A percentile compares a stretch with the other conserved stretches of the same genome.
These are phyloP conservation scores for Linum trigynum DNA, from an alignment of 345 rosid species.

Conservation along the genomic window DNA sequence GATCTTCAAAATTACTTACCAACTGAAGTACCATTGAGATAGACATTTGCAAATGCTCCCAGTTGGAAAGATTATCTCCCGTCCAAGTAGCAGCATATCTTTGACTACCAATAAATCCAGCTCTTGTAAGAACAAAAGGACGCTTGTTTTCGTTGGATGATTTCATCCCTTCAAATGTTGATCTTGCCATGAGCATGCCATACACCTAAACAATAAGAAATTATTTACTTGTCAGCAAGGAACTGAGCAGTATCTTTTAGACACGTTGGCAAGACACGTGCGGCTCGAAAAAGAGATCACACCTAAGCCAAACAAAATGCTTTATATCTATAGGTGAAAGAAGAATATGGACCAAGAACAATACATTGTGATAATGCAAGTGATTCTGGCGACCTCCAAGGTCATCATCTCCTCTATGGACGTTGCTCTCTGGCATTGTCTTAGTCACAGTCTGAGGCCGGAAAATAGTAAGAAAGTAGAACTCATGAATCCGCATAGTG, in stretches of 20 bases:
- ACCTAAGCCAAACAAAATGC: background rate
- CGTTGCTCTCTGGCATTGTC: slow-evolving; percentile 84
- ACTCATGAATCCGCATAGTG: background rate
- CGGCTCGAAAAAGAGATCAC: background rate
- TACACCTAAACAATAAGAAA: slow-evolving; percentile 45
- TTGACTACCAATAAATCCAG: slow-evolving; percentile 86
- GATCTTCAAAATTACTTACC: slow-evolving; percentile 38
- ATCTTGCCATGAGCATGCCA: slow-evolving; percentile 88
- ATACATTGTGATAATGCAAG: slow-evolving; percentile 84
- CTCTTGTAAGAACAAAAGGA: slow-evolving; percentile 93
- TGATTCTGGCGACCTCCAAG: slow-evolving; percentile 79
- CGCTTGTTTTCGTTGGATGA: slow-evolving; percentile 60
- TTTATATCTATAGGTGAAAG: background rate
- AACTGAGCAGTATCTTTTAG: background rate
- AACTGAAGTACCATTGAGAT: slow-evolving; percentile 89
- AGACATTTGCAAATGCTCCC: slow-evolving; percentile 93
- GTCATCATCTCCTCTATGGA: slow-evolving; percentile 68
- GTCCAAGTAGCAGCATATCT: slow-evolving; percentile 94
- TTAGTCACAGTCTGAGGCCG: slow-evolving; percentile 59
- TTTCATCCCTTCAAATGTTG: slow-evolving; percentile 80
- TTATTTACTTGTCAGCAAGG: background rate
- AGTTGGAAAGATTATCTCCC: slow-evolving; percentile 82
- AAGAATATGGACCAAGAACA: slow-evolving; percentile 10
- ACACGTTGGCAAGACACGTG: background rate
- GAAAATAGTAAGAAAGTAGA: slow-evolving; percentile 11